Base-by-base conservation (phyloP, 768 basidiomycete species). In the Calocera viscosa region DNA sequence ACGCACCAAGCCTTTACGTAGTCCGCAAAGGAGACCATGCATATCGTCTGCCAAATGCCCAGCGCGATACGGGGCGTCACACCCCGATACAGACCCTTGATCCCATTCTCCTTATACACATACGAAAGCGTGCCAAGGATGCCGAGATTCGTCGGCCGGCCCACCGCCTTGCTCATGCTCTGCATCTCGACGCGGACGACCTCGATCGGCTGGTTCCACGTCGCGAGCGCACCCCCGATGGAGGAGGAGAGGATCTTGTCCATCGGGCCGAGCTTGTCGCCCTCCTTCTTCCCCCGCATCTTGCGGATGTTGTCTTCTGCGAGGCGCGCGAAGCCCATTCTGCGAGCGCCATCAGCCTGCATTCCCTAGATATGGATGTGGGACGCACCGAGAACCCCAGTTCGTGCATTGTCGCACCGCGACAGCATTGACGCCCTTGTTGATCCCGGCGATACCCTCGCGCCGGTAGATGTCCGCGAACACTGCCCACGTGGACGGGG, bases 161-260 rank as follows among this genome's bases (percentile, higher is more conserved):
- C 80, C 3, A 77, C 72, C 32, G 78, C 78, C 77, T 98, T 98
- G 28, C 91, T 86, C 89, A 98, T 97, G 64, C 93, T 95, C 85
- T 99, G 96, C 96, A 99, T 98, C 91, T 96, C 94, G 34, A 98
- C 93, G 67, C 95, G 91, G 70, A 98, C 83, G 71, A 97, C 95
- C 78, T 97, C 94, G 68, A 97, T 96, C 41, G 94, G 95, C 75
- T 98, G 96, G 77, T 99, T 99, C 96, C 96, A 99, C 65, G 94
- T 96, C 14, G 92, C 95, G 69, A 98, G 78, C 49, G 96, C 94
- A 77, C 96, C 94, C 73, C 91, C 73, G 66, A 97, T 82, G 0
- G 88, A 84, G 19, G 93, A 94, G 8, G 94, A 82, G 35, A 88
- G 66, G 72, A 98, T 92, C 78, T 94, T 97, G 75, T 99, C 96